Conservation (phyloP, 164 flowering plant species). For the Berberis vulgaris region DNA sequence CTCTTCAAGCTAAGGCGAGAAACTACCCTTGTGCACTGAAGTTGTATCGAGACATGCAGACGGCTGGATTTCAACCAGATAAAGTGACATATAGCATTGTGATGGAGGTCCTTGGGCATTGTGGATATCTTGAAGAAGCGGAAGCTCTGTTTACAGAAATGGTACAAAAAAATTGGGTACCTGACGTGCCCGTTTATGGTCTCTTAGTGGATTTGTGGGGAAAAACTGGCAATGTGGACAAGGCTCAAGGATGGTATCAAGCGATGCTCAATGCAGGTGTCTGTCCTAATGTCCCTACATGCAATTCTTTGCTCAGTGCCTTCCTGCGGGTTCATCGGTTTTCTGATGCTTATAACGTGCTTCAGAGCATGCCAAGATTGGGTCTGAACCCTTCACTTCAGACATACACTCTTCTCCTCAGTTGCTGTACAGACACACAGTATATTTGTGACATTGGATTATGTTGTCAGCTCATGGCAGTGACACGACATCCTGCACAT, state of each 20-base stretch:
- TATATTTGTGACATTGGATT: conserved; percentile 53
- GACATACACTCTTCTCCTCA: conserved; percentile 85
- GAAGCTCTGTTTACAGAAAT: conserved; percentile 77
- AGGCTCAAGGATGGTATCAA: conserved; percentile 82
- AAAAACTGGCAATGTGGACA: conserved; percentile 72
- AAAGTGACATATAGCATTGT: conserved; percentile 91
- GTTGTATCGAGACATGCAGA: conserved; percentile 80
- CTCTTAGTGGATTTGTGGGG: conserved; percentile 97
- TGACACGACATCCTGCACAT: conserved; percentile 87
- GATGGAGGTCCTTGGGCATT: conserved; percentile 98
- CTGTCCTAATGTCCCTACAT: conserved; percentile 87
- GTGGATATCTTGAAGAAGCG: conserved; percentile 87
- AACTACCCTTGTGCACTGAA: conserved; percentile 63
- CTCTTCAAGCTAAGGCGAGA: conserved; percentile 87
- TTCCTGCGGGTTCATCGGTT: conserved; percentile 66
- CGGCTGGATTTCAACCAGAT: conserved; percentile 85
- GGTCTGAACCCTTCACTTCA: conserved; percentile 79
- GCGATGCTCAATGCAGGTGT: conserved; percentile 84
- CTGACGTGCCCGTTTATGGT: conserved; percentile 96
- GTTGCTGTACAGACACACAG: conserved; percentile 76
- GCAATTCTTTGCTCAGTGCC: conserved; percentile 89
- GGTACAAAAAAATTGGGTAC: conserved; percentile 67
- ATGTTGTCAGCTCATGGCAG: conserved; percentile 71
- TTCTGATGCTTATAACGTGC: conserved; percentile 62
- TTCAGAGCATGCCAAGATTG: conserved; percentile 58